Conservation (phyloP, 192 early-diverging fungal genomes). For the Coemansia sp. region DNA sequence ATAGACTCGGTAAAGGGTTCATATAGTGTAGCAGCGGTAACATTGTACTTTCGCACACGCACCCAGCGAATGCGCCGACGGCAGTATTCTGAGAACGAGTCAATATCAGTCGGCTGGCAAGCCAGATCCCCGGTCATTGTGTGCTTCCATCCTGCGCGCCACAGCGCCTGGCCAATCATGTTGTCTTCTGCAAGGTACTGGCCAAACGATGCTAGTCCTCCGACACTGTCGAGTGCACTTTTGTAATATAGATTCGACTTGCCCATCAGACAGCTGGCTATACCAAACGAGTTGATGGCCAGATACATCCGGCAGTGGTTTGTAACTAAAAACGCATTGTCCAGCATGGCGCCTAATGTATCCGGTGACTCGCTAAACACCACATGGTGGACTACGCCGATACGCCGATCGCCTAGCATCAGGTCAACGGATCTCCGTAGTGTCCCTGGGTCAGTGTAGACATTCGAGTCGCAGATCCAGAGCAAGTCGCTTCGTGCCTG, state of each 20-base stretch:
- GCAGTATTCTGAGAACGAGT: conserved; percentile 78
- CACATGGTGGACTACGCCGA: conserved; percentile 96
- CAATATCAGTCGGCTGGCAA: conserved; percentile 75
- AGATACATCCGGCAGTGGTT: conserved; percentile 95
- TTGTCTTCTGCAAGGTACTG: conserved; percentile 96
- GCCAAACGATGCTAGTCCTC: conserved; percentile 82
- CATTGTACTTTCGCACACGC: conserved; percentile 90
- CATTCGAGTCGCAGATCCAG: conserved; percentile 95
- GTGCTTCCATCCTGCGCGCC: conserved; percentile 75
- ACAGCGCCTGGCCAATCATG: conserved; percentile 83
- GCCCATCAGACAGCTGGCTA: conserved; percentile 89
- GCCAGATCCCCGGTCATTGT: conserved; percentile 85
- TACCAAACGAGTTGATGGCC: conserved; percentile 82
- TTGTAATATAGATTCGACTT: conserved; percentile 93
- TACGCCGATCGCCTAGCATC: conserved; percentile 61
- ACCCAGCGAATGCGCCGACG: conserved; percentile 87
- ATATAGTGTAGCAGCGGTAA: conserved; percentile 78
- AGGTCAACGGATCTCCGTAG: conserved; percentile 79
- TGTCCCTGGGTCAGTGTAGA: conserved; percentile 72
- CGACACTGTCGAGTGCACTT: conserved; percentile 71
- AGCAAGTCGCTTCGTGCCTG: conserved; percentile 79
- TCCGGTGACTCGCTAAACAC: conserved; percentile 72
- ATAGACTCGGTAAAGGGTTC: conserved; percentile 95
- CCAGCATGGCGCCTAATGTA: conserved; percentile 78
- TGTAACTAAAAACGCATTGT: conserved; percentile 82